Percentiles rank a stretch among this genome's conserved stretches.
Evolutionary conservation across 345 rosid genomes (phyloP).

Genomic region (Lenwebbia sp.): DNA sequence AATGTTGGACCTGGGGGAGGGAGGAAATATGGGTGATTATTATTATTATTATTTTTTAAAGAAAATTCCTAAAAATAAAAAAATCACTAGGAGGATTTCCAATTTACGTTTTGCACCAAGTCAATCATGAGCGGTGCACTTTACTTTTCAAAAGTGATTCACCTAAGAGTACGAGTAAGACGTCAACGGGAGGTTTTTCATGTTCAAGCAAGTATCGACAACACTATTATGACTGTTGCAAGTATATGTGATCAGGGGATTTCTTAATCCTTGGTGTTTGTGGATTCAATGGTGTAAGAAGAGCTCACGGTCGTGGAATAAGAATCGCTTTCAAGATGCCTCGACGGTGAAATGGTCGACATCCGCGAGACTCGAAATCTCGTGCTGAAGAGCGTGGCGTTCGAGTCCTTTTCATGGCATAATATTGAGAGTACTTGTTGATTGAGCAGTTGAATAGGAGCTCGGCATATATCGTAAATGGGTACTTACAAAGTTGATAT

Average conservation of each 20-base stretch:
- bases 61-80: too few relatives aligned
- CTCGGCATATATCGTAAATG: too few relatives aligned
- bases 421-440: not conserved
- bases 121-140: too few relatives aligned
- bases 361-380: too few relatives aligned
- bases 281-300: not conserved
- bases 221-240: too few relatives aligned
- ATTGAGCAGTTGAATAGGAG: not conserved
- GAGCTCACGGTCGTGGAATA: not conserved
- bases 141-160: too few relatives aligned
- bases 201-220: too few relatives aligned
- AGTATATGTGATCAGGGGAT: too few relatives aligned
- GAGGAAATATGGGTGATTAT: not conserved
- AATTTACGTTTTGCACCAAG: too few relatives aligned
- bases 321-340: not conserved
- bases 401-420: not conserved
- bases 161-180: not conserved
- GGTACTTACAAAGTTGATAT: not conserved
- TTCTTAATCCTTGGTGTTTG: not conserved
- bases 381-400: not conserved
- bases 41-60: too few relatives aligned
- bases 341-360: not conserved
- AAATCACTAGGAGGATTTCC: too few relatives aligned
- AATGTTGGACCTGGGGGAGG: not conserved
- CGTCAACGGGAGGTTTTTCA: not conserved